Evolutionary conservation across 306 rosid species (phyloP).

Genomic region (Inga leiocalycina): DNA sequence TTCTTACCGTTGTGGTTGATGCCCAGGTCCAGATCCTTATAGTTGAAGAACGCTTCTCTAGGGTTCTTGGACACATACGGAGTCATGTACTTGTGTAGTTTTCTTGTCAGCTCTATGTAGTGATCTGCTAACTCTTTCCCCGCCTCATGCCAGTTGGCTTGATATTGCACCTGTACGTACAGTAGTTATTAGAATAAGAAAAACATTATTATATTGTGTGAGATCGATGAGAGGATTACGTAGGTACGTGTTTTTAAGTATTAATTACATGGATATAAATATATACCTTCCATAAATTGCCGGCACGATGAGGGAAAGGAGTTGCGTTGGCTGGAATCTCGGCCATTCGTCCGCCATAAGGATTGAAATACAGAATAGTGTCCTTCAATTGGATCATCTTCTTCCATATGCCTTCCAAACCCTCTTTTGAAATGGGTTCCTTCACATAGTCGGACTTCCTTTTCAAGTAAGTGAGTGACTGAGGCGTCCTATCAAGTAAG

Average conservation of each 20-base stretch:
- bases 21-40: conserved; percentile 72
- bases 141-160: conserved; percentile 43
- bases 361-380: conserved; percentile 43
- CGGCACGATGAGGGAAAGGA: conserved; percentile 67
- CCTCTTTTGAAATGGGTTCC: conserved; percentile 49
- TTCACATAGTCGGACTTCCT: conserved; percentile 64
- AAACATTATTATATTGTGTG: background rate
- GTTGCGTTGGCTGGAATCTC: conserved; percentile 51
- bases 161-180: conserved; percentile 46
- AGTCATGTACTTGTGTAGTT: conserved; percentile 55
- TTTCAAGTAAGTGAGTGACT: conserved; percentile 41
- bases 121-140: conserved; percentile 33
- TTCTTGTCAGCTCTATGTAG: conserved; percentile 31
- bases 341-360: conserved; percentile 73
- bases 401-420: conserved; percentile 55
- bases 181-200: background rate
- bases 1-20: conserved; percentile 45
- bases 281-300: conserved; percentile 47
- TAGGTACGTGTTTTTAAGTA: too few species aligned
- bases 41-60: conserved; percentile 56
- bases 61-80: conserved; percentile 65
- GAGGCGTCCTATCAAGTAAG: conserved; percentile 48
- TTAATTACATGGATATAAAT: too few species aligned
- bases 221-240: background rate
- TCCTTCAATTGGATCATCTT: conserved; percentile 57